Evolutionary conservation across 2,329 filamentous ascomycete species (phyloP).

Genomic region (Botrytis fabae): DNA sequence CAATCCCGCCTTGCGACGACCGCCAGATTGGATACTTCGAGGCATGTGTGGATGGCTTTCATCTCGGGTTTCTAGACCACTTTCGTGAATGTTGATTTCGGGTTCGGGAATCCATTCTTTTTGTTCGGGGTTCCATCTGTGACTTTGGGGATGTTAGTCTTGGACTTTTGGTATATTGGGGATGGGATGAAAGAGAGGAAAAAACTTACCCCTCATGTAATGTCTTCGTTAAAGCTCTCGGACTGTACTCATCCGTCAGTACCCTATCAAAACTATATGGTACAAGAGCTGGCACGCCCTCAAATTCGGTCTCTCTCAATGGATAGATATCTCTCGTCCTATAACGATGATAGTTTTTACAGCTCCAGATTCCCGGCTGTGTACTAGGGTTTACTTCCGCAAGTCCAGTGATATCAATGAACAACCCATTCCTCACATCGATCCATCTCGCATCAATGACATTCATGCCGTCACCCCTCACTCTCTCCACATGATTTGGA

Average conservation of each 20-base stretch:
- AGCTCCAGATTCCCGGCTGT: conserved; percentile 68
- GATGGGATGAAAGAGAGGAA: not conserved
- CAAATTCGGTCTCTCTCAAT: conserved; percentile 70
- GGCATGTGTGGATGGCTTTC: conserved; percentile 30
- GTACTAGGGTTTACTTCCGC: conserved; percentile 62
- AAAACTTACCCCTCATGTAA: conserved; percentile 59
- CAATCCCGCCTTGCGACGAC: conserved; percentile 28
- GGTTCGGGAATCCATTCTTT: conserved; percentile 54
- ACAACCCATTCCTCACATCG: conserved; percentile 72
- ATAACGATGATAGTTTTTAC: conserved; percentile 79
- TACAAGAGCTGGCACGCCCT: conserved; percentile 69
- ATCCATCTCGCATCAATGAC: conserved; percentile 86
- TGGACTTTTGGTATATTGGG: conserved; percentile 10
- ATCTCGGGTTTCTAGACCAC: not conserved
- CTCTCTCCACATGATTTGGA: conserved; percentile 62
- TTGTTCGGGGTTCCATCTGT: conserved; percentile 57
- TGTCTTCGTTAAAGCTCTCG: conserved; percentile 60
- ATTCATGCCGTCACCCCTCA: conserved; percentile 68
- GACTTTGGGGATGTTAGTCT: conserved; percentile 45
- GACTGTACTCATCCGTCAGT: conserved; percentile 63
- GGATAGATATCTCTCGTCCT: conserved; percentile 71
- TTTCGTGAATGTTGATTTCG: not conserved
- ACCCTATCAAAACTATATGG: conserved; percentile 69
- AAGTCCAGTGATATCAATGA: conserved; percentile 79
- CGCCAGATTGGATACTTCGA: conserved; percentile 29